These are phyloP conservation scores for Pisolithus orientalis DNA, from an alignment of 768 basidiomycete genomes.

Conservation along the genomic window DNA sequence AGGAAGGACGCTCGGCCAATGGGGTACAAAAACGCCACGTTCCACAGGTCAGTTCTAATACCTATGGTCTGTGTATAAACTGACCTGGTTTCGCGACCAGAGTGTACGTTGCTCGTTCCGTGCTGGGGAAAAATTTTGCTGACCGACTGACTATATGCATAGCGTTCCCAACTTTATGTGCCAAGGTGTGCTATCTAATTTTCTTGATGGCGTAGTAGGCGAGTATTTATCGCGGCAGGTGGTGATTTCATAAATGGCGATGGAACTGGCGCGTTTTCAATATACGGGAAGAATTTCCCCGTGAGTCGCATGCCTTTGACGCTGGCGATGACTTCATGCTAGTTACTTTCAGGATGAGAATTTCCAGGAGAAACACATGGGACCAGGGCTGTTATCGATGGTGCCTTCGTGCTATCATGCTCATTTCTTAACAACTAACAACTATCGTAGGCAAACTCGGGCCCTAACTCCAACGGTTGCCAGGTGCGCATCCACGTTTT, in stretches of 20 bases:
- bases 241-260: slow-evolving; percentile 95
- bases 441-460: slow-evolving; percentile 81
- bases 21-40: slow-evolving; percentile 87
- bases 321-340: background rate
- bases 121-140: slow-evolving; percentile 1
- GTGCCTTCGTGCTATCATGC: slow-evolving; percentile 32
- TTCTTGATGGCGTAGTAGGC: background rate
- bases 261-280: slow-evolving; percentile 94
- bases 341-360: slow-evolving; percentile 75
- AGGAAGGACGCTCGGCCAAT: slow-evolving; percentile 68
- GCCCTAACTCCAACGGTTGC: slow-evolving; percentile 90
- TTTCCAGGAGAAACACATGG: slow-evolving; percentile 84
- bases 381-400: slow-evolving; percentile 88
- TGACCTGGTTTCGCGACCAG: slow-evolving; percentile 30
- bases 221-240: slow-evolving; percentile 35
- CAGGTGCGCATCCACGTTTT: slow-evolving; percentile 39
- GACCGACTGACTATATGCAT: slow-evolving; percentile 5
- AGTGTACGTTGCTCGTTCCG: slow-evolving; percentile 48
- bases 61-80: background rate
- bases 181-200: slow-evolving; percentile 49
- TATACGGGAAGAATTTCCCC: slow-evolving; percentile 91
- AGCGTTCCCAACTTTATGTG: slow-evolving; percentile 95
- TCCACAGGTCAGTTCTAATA: slow-evolving; percentile 65
- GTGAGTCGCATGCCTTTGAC: slow-evolving; percentile 36
- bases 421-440: slow-evolving; percentile 1